Evolutionary conservation across 495 filamentous ascomycete genomes (phyloP).

Genomic region (Annulohypoxylon bovei): DNA sequence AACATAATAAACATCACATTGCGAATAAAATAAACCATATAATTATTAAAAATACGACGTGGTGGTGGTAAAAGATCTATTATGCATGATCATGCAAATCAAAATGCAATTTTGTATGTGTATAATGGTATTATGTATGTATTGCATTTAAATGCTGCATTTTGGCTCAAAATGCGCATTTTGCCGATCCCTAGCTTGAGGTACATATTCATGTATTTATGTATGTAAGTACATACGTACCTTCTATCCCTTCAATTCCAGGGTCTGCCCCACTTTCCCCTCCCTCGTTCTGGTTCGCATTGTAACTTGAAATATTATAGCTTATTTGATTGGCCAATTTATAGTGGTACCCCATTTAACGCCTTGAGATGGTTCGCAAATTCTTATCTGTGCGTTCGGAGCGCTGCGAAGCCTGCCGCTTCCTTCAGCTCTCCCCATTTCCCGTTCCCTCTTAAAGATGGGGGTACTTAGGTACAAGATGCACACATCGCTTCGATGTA

Average conservation of each 20-base stretch:
- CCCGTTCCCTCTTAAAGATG: not conserved
- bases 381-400: conserved; percentile 43
- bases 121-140: too few species aligned
- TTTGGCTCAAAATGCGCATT: too few species aligned
- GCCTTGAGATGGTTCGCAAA: conserved; percentile 31
- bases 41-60: too few species aligned
- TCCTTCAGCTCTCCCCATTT: conserved; percentile 30
- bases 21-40: too few species aligned
- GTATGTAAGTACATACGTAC: not conserved
- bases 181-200: too few species aligned
- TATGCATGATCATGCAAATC: too few species aligned
- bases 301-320: conserved; percentile 20
- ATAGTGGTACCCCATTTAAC: conserved; percentile 18
- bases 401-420: conserved; percentile 36
- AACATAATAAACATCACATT: too few species aligned
- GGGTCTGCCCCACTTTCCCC: not conserved
- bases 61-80: too few species aligned
- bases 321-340: conserved; percentile 18
- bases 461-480: conserved; percentile 13
- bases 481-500: too few species aligned
- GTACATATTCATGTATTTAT: not conserved
- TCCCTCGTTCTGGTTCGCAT: not conserved
- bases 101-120: too few species aligned
- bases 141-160: too few species aligned
- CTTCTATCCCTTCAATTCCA: not conserved